Percentiles rank a stretch among this genome's conserved stretches.
Conservation (phyloP, 2,329 filamentous ascomycete genomes). For the Nannizziopsis barbatae region DNA sequence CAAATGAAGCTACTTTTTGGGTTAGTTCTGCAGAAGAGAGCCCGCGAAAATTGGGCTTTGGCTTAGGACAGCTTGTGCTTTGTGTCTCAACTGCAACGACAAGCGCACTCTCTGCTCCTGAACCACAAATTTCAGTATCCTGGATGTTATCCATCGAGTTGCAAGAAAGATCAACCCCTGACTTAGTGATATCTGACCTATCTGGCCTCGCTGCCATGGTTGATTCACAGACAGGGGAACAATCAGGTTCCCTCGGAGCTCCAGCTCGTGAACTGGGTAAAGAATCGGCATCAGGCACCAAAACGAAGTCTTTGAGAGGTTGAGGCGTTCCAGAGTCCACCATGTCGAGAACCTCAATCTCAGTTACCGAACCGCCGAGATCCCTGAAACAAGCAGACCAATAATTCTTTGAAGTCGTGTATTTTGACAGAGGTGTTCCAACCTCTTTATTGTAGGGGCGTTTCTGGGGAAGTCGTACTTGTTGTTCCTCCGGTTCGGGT, state of each 20-base stretch:
- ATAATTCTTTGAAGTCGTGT: conserved; percentile 37
- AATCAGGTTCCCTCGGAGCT: not conserved
- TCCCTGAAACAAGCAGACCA: conserved; percentile 64
- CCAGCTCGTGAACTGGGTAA: not conserved
- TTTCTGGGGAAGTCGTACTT: not conserved
- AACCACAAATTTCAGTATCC: no score
- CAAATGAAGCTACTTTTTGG: conserved; percentile 52
- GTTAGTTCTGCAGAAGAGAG: conserved; percentile 54
- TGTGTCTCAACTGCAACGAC: not conserved
- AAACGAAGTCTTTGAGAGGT: not conserved
- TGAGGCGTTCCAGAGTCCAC: conserved; percentile 30
- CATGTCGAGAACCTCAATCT: conserved; percentile 52
- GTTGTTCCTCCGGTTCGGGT: conserved; percentile 7
- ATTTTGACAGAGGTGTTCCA: conserved; percentile 13
- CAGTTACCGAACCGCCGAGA: conserved; percentile 51
- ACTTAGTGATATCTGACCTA: not conserved
- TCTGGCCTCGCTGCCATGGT: not conserved
- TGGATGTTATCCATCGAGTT: no score
- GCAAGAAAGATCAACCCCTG: not conserved
- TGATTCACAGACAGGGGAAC: no score
- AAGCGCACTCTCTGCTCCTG: no score
- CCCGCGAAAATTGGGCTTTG: conserved; percentile 46
- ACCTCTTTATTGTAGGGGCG: not conserved
- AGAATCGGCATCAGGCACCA: not conserved
- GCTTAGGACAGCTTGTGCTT: not conserved